phyloP scores from a whole-genome alignment of 192 early-diverging fungal species.

The Entomortierella parvispora region DNA sequence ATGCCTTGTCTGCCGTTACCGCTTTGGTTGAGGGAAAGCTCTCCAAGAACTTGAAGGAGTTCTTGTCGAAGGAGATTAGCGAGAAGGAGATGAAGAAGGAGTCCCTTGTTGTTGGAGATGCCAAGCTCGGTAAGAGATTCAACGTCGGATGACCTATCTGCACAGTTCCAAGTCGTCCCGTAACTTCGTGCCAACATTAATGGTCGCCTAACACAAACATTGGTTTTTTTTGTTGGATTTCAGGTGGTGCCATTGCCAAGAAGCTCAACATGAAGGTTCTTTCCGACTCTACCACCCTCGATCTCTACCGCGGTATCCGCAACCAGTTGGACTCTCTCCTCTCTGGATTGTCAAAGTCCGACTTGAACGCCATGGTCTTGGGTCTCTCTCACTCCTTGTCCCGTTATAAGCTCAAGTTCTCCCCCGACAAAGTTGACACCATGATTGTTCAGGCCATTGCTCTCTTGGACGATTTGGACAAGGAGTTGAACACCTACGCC shows the following conservation, averaged over 20 bases:
- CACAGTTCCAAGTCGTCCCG: background rate
- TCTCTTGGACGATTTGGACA: conserved; percentile 98
- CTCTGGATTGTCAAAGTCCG: conserved; percentile 84
- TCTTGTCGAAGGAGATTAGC: conserved; percentile 85
- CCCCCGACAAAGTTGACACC: conserved; percentile 99
- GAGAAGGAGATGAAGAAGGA: conserved; percentile 94
- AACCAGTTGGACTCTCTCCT: conserved; percentile 92
- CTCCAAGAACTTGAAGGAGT: conserved; percentile 93
- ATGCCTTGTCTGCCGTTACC: conserved; percentile 96
- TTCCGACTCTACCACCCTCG: conserved; percentile 84
- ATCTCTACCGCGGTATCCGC: conserved; percentile 97
- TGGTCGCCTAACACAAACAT: background rate
- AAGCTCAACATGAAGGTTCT: conserved; percentile 83
- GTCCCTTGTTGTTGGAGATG: conserved; percentile 89
- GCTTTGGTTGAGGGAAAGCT: conserved; percentile 97
- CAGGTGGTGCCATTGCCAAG: conserved; percentile 70
- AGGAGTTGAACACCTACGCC: conserved; percentile 97
- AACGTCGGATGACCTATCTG: background rate
- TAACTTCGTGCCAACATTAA: background rate
- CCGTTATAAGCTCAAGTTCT: conserved; percentile 99
- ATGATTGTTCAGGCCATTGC: conserved; percentile 99
- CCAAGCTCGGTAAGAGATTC: conserved; percentile 84
- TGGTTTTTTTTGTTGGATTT: background rate
- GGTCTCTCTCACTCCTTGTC: conserved; percentile 99
- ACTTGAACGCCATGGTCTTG: conserved; percentile 94